These are phyloP conservation scores for Candida boleticola DNA, from an alignment of 805 yeast genomes.

Conservation along the genomic window DNA sequence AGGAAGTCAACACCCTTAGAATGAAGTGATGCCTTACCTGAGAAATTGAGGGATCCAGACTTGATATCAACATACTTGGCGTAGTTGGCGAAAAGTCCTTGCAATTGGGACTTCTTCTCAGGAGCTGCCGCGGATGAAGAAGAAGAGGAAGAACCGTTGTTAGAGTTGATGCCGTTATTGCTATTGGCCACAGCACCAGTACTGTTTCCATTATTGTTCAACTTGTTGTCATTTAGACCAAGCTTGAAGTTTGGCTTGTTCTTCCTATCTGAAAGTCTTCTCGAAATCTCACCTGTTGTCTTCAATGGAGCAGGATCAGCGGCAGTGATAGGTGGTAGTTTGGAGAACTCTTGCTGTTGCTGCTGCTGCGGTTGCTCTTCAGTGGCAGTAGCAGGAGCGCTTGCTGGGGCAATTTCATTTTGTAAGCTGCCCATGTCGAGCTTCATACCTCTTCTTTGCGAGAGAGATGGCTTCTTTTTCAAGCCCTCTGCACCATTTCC, in stretches of 20 bases:
- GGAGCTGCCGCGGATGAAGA: constrained; percentile 1
- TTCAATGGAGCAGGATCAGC: constrained; percentile 5
- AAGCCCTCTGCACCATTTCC: constrained; percentile 12
- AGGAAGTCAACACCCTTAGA: constrained; percentile 90
- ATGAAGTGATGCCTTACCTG: constrained; percentile 89
- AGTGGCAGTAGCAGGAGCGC: too few relatives aligned
- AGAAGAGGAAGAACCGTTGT: constrained; percentile 1
- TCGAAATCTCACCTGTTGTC: constrained; percentile 33
- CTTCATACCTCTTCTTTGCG: constrained; percentile 57
- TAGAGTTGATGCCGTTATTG: not conserved
- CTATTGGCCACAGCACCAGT: not conserved
- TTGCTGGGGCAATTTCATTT: constrained; percentile 1
- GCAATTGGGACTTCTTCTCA: constrained; percentile 24
- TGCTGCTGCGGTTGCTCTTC: not conserved
- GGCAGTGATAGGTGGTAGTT: not conserved
- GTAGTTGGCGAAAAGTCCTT: constrained; percentile 77
- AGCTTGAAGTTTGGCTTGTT: constrained; percentile 39
- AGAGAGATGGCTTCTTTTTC: constrained; percentile 42
- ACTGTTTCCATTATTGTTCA: not conserved
- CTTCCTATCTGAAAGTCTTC: constrained; percentile 38
- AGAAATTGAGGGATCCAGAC: constrained; percentile 87
- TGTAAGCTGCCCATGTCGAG: constrained; percentile 36
- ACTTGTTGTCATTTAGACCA: constrained; percentile 15
- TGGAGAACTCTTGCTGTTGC: not conserved
- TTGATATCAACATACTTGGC: constrained; percentile 87